Conservation (phyloP, 768 basidiomycete species). For the Leccinum subgranulosum region DNA sequence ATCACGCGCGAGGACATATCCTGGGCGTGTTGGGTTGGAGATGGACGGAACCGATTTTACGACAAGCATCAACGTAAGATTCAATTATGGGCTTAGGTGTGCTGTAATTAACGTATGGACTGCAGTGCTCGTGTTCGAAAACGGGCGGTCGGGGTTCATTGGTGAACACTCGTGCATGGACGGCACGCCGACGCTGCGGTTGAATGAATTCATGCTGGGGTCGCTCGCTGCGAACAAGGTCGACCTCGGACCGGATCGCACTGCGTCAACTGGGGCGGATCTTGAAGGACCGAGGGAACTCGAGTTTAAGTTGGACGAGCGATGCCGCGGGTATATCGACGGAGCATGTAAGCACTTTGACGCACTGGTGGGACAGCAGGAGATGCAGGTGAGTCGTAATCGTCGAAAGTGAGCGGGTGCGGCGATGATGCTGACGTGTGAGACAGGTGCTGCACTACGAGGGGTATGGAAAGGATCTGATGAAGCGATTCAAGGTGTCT, state of each 20-base stretch:
- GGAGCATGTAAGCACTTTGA: constrained; percentile 69
- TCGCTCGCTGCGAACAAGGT: constrained; percentile 69
- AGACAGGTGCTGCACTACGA: constrained; percentile 74
- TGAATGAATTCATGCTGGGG: constrained; percentile 92
- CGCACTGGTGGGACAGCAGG: constrained; percentile 71
- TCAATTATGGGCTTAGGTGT: background rate
- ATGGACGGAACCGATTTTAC: constrained; percentile 89
- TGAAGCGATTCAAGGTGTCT: constrained; percentile 79
- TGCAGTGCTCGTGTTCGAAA: constrained; percentile 89
- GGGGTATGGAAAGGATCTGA: constrained; percentile 83
- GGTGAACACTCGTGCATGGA: constrained; percentile 90
- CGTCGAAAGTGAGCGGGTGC: background rate
- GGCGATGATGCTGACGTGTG: constrained; percentile 10
- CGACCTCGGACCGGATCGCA: constrained; percentile 60
- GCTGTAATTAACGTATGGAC: constrained; percentile 1
- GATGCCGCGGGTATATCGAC: constrained; percentile 49
- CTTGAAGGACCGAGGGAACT: constrained; percentile 66
- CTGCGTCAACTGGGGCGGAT: constrained; percentile 30
- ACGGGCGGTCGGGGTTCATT: constrained; percentile 91
- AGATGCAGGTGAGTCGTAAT: constrained; percentile 49
- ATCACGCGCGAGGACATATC: constrained; percentile 79
- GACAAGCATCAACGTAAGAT: constrained; percentile 91
- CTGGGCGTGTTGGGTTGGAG: constrained; percentile 84
- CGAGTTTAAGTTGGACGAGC: constrained; percentile 60
- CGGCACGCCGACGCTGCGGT: constrained; percentile 89